Evolutionary conservation across 495 filamentous ascomycete genomes (phyloP), one percentile per base, ranked within the genome.

Genomic region (Lasiosphaeriaceae sp.): DNA sequence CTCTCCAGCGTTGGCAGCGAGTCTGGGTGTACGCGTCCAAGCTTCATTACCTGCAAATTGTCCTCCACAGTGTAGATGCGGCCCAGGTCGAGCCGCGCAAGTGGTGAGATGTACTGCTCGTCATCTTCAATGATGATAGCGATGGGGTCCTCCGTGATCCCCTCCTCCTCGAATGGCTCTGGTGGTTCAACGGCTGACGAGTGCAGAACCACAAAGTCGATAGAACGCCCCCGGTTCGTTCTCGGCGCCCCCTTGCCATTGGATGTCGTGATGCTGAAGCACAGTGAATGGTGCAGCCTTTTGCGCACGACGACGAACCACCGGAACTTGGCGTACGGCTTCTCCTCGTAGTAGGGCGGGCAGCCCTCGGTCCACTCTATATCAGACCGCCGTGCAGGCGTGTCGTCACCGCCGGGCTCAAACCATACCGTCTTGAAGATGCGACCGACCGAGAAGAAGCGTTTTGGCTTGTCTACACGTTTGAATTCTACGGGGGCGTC

Each of bases 391-490:
- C 52, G 61, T 19, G 31, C 39, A 14, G 43, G 19, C 14, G 34
- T 26, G 19, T 49, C 55, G 0, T 34, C 43, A 11, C 54, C 52
- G 16, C 37, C 51, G 11, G 68, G 64, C 41, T 72, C 70, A 58
- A 67, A 72, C 70, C 70, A 72, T 11, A 61, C 55, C 2, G 60
- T 57, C 17, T 67, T 67, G 61, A 71, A 72, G 56, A 72, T 68
- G 47, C 70, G 68, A 1, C 70, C 70, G 2, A 65, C 44, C 48
- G 62, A 62, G 56, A 74, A 69, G 71, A 78, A 78, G 57, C 71
- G 75, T 52, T 73, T 73, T 26, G 66, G 68, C 37, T 70, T 74
- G 43, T 63, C 45, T 23, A 64, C 50, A 24, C 52, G 43, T 31
- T 63, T 20, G 60, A 69, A 69, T 47, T 39, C 37, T 34, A 20